Base-by-base conservation (phyloP, 306 rosid genomes). In the Prinsepia uniflora region DNA sequence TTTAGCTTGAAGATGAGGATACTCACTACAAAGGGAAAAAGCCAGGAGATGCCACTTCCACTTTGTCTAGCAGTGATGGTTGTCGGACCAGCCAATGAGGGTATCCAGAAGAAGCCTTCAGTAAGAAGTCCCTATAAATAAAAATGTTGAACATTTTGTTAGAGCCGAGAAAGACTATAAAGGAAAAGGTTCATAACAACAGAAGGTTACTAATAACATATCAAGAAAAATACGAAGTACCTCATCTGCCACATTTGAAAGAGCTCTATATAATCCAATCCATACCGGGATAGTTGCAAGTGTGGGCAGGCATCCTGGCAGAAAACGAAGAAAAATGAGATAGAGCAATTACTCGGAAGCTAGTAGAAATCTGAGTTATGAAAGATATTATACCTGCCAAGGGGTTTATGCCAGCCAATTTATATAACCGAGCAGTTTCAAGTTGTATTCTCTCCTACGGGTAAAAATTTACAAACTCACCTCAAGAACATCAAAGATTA, bases 41-140 rank as follows among this genome's bases (percentile, higher is more conserved):
- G 91, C 99, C 99, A 95, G 64, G 97, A 89, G 84, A 91, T 68
- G 46, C 86, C 99, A 67, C 96, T 83, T 57, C 99, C 99, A 77
- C 60, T 89, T 84, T 92, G 95, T 70, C 91, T 91, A 70, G 97
- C 84, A 66, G 93, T 91, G 53, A 91, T 20, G 34, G 96, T 87
- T 67, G 97, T 95, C 58, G 99, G 99, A 76, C 96, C 99, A 76
- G 99, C 93, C 75, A 95, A 88, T 63, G 96, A 91, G 75, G 99
- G 99, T 82, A 95, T 91, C 99, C 99, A 95, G 84, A 95, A 95
- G 83, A 95, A 95, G 61, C 99, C 99, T 81, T 95, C 99, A 6
- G 88, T 83, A 30, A 95, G 97, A 54, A 95, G 97, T 18, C 99
- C 99, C 99, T 95, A 62, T 24, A 73, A 24, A 78, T 79, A 59